A percentile compares a stretch with the other conserved stretches of the same genome.
phyloP scores from a whole-genome alignment of 768 basidiomycete genomes.

The Pulveroboletus sp. region DNA sequence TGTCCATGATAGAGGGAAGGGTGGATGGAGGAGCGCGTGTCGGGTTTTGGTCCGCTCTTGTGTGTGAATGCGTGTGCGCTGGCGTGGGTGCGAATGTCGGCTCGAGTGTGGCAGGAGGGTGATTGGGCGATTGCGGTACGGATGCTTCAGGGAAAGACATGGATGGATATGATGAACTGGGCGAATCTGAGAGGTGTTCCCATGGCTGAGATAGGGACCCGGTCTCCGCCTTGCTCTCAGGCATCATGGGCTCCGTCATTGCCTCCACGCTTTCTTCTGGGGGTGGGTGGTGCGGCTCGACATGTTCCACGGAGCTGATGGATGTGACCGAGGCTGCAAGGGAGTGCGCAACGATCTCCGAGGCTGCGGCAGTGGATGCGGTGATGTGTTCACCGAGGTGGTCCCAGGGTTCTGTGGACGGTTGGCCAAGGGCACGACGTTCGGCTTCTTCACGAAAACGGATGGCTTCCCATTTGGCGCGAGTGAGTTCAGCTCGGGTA shows the following conservation, averaged over 20 bases:
- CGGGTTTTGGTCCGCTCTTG: constrained; percentile 21
- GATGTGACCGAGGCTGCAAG: constrained; percentile 20
- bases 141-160: constrained; percentile 67
- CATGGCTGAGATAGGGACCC: constrained; percentile 52
- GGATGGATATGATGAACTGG: constrained; percentile 71
- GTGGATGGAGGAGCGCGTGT: constrained; percentile 40
- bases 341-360: constrained; percentile 15
- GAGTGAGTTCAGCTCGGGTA: constrained; percentile 69
- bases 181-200: constrained; percentile 65
- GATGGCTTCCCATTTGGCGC: constrained; percentile 66
- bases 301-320: constrained; percentile 15
- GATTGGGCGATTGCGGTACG: constrained; percentile 45
- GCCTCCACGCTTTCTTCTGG: constrained; percentile 29
- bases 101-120: constrained; percentile 22
- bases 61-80: constrained; percentile 14
- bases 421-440: constrained; percentile 31
- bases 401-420: constrained; percentile 17
- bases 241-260: not conserved
- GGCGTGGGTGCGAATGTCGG: constrained; percentile 1
- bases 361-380: constrained; percentile 16
- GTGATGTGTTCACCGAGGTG: constrained; percentile 29
- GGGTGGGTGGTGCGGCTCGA: constrained; percentile 20
- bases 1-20: constrained; percentile 69
- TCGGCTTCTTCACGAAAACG: constrained; percentile 46
- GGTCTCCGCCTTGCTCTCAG: constrained; percentile 12